phyloP scores from a whole-genome alignment of 192 early-diverging fungal species.

The Chytriomyces sp. region DNA sequence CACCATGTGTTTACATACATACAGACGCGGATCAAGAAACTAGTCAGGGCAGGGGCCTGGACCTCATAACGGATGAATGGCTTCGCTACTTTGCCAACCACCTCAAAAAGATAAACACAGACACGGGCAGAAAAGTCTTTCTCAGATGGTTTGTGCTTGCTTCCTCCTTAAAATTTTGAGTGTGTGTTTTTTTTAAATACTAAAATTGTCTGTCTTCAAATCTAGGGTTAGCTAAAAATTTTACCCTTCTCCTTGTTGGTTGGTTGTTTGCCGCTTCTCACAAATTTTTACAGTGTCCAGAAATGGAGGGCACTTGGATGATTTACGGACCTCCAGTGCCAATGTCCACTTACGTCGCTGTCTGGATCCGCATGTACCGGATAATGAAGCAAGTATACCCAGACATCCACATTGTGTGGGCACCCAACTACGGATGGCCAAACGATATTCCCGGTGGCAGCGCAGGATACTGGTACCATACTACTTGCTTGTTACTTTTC shows the following conservation, averaged over 20 bases:
- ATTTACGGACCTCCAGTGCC: background rate
- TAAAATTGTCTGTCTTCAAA: background rate
- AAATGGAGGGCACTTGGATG: slow-evolving; percentile 28
- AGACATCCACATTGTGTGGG: slow-evolving; percentile 8
- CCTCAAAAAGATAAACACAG: background rate
- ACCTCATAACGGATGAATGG: background rate
- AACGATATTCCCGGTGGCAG: background rate
- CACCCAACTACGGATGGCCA: slow-evolving; percentile 19
- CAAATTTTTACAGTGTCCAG: background rate
- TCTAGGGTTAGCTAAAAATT: too few relatives aligned
- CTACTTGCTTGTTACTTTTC: background rate
- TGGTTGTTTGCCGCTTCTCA: too few relatives aligned
- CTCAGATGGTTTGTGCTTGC: background rate
- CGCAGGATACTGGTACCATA: background rate
- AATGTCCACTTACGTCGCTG: background rate
- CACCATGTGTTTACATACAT: too few relatives aligned
- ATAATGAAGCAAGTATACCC: slow-evolving; percentile 3
- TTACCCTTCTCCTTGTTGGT: too few relatives aligned
- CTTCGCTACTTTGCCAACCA: background rate
- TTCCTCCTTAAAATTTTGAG: background rate
- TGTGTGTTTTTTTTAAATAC: background rate
- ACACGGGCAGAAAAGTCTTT: background rate
- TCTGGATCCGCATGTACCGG: slow-evolving; percentile 26
- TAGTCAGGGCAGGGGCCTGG: background rate
- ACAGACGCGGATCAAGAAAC: background rate